phyloP scores from a whole-genome alignment of 306 rosid species.

The Quercus wislizeni region DNA sequence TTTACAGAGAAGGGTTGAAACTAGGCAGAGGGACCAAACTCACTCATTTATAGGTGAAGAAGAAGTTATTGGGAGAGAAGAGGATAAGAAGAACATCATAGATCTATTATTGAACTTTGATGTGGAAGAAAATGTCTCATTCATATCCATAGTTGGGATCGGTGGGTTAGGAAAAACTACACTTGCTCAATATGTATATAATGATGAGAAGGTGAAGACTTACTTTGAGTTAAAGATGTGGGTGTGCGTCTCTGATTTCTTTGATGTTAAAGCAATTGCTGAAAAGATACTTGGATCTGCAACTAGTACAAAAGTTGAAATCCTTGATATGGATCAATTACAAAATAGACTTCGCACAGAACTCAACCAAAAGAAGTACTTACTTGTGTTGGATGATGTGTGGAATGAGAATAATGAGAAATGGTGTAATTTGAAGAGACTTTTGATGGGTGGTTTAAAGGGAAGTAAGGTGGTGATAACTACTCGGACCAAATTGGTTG shows the following conservation, averaged over 20 bases:
- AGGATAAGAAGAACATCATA: background rate
- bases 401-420: background rate
- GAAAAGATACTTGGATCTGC: background rate
- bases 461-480: background rate
- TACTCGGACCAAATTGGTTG: background rate
- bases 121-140: background rate
- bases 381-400: conserved; percentile 1
- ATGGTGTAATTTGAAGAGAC: background rate
- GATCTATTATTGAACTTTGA: background rate
- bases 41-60: background rate
- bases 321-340: too few relatives aligned
- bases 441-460: too few relatives aligned
- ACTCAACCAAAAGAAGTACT: background rate
- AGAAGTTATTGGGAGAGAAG: background rate
- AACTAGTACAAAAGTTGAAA: background rate
- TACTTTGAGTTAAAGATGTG: too few relatives aligned
- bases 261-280: background rate
- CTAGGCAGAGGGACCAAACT: background rate
- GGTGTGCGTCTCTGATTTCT: background rate
- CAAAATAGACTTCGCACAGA: too few relatives aligned
- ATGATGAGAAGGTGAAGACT: too few relatives aligned
- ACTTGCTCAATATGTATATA: background rate
- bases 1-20: too few relatives aligned
- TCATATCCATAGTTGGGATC: background rate
- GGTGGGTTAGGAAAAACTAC: background rate